A percentile compares a stretch with the other conserved stretches of the same genome.
phyloP scores from a whole-genome alignment of 2,329 filamentous ascomycete species.

The Apiospora aurea region DNA sequence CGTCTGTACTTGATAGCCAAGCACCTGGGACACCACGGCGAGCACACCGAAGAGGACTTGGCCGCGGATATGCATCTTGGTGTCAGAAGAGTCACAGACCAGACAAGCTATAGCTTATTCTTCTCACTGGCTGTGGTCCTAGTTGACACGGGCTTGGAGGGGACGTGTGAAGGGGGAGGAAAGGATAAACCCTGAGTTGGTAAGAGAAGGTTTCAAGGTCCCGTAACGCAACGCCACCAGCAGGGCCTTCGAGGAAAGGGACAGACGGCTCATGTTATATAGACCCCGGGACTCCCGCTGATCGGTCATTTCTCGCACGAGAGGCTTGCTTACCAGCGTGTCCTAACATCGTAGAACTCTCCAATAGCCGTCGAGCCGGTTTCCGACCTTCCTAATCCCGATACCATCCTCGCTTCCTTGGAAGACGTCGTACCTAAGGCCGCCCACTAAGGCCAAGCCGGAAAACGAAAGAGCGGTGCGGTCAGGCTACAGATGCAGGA shows the following conservation, averaged over 20 bases:
- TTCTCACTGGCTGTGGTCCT: constrained; percentile 6
- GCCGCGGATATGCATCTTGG: neutral
- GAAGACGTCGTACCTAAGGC: neutral
- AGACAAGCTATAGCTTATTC: neutral
- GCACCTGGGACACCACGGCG: constrained; percentile 28
- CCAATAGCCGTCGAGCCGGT: constrained; percentile 7
- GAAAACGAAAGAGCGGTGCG: constrained; percentile 14
- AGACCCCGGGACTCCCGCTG: neutral
- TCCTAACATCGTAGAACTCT: neutral
- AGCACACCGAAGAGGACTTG: constrained; percentile 10
- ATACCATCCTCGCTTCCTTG: constrained; percentile 16
- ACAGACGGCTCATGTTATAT: constrained; percentile 22
- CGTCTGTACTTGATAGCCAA: constrained; percentile 37
- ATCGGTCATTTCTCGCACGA: constrained; percentile 18
- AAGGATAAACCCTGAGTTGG: neutral
- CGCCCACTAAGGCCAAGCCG: constrained; percentile 4
- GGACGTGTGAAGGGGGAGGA: neutral
- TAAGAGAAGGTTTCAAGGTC: neutral
- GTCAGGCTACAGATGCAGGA: constrained; percentile 12
- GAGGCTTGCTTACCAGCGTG: constrained; percentile 7
- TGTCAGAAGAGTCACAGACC: neutral
- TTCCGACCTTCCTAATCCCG: constrained; percentile 19
- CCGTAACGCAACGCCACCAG: constrained; percentile 10
- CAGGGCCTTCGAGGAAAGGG: neutral
- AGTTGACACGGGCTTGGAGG: neutral